Evolutionary conservation across 805 yeast species (phyloP), one percentile per base, ranked within the genome.

Genomic region (Wickerhamiella lipophila): DNA sequence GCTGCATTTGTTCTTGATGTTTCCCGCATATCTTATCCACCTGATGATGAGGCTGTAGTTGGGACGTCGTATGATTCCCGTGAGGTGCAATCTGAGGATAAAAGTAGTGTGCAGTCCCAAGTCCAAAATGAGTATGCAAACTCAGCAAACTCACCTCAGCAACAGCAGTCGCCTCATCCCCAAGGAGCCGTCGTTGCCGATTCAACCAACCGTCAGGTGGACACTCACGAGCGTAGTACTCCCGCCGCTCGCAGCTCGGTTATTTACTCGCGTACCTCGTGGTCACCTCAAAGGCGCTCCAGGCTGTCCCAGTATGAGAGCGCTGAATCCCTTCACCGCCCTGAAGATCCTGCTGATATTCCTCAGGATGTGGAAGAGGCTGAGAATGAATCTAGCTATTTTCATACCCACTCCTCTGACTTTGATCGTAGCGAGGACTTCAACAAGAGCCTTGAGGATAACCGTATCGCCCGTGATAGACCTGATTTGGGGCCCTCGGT

Each of bases 1-100:
- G 65, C 62, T 2, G 70, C 83, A 16, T 82, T 74, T 57, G 76
- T 78, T 30, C 71, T 84, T 49, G 89, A 85, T 55, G 65, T 78
- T 61, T 55, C 64, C 63, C 67, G 62, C 53, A 70, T 57, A 62
- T 70, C 56, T 59, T 67, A 60, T 52, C 73, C 74, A 2, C 62
- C 65, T n/a, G 71, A 67, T 19, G 43, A 34, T 12, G 43, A 32
- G 38, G 43, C 30, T 23, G 38, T 32, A 6, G 35, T 30, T 9
- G 48, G 36, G 19, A 34, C 38, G 11, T 34, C 47, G 6, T 44
- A 22, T 16, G 47, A 44, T 12, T 32, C 40, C n/a, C 47, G 30
- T 25, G 38, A 32, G 38, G 21, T 15, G 3, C 27, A 9, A 16
- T 36, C 41, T 11, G 41, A 19, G n/a, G 26, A 36, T 13, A 9